Evolutionary conservation across 177 flowering plant genomes (phyloP), one percentile per base, ranked within the genome.

Genomic region (Vitis hybrid): DNA sequence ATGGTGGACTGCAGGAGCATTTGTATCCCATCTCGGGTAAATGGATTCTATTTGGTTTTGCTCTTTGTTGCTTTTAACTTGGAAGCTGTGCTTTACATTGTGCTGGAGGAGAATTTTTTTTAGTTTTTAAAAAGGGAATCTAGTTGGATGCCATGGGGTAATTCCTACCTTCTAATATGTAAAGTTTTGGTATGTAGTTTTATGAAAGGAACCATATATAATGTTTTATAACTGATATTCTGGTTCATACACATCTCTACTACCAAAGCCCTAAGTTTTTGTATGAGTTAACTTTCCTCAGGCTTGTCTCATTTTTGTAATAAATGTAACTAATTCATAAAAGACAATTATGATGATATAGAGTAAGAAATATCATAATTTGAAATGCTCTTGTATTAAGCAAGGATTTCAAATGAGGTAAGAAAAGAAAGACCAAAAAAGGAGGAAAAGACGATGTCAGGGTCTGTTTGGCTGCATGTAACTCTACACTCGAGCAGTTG

Each of bases 1-100:
- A 92, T 80, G 98, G 98, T 68, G 96, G 97, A 61, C 82, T 96
- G 79, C 97, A 94, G 69, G 97, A 91, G 76, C 99, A 90, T 79
- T 76, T 96, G 66, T 90, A 92, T 82, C 95, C 94, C 7, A 67
- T 73, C n/a, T 75, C 75, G 44, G 89, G 99, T 93, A 76, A 70
- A 83, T 75, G 15, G 33, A 52, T 53, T 13, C 65, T 68, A 20
- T 44, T 63, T 12, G 10, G 22, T 24, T 47, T 67, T 60, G 2
- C 2, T 64, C 59, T 51, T 78, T 31, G 18, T 1, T 14, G 2
- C 15, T 15, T 47, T 55, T 5, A 8, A 7, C 28, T 15, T 63
- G 63, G 38, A 64, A 44, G 22, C 1, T 62, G 51, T 14, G 11
- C 28, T 2, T 17, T 58, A 18, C n/a, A 5, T 54, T 22, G 2